Conservation (phyloP, 805 yeast species). For the Zygosaccharomyces rouxii region DNA sequence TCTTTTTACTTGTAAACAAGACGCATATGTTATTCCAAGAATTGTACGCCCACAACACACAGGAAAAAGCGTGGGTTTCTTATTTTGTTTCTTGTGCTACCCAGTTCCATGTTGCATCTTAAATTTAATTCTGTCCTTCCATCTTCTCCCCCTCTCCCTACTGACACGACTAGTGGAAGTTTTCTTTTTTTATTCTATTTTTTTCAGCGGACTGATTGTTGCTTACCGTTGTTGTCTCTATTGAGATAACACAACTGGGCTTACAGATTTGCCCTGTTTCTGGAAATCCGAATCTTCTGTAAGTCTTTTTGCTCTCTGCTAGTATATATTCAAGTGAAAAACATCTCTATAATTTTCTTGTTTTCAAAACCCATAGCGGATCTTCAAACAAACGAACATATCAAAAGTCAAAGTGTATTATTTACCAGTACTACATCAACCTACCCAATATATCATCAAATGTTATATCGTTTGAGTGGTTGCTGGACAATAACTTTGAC, state of each 20-base stretch:
- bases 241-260: not conserved
- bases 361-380: not conserved
- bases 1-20: not conserved
- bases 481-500: constrained; percentile 2
- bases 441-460: not conserved
- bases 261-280: not conserved
- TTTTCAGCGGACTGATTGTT: not conserved
- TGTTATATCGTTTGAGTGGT: constrained; percentile 3
- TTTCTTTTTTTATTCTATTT: not conserved
- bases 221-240: not conserved
- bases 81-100: too few species aligned
- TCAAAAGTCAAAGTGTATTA: not conserved
- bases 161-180: not conserved
- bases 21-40: not conserved
- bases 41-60: too few species aligned
- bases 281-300: not conserved
- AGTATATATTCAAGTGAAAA: not conserved
- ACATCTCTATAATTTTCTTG: not conserved
- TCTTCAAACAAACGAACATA: not conserved
- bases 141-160: not conserved
- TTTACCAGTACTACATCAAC: not conserved
- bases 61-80: too few species aligned
- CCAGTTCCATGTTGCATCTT: too few species aligned
- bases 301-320: not conserved
- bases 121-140: too few species aligned